These are phyloP conservation scores for Orobanche coerulescens DNA, from an alignment of 257 asterid genomes.

Conservation along the genomic window DNA sequence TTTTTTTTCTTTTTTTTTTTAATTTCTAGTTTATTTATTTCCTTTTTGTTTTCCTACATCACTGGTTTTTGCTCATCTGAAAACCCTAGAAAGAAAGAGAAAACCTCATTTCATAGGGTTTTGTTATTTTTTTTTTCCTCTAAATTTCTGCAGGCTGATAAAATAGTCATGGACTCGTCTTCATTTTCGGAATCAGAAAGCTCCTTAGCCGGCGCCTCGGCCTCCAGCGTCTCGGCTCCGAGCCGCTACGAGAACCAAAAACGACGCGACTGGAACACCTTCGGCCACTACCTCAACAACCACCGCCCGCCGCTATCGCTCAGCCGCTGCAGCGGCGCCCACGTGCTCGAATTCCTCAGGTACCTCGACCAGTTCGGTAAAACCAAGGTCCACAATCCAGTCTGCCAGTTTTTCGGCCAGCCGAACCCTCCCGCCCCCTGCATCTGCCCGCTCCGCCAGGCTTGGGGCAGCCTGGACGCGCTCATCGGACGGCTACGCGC, in stretches of 20 bases:
- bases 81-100: too few species aligned
- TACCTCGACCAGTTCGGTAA: slow-evolving; percentile 44
- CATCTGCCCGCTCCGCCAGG: slow-evolving; percentile 51
- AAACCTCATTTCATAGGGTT: too few species aligned
- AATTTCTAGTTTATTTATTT: too few species aligned
- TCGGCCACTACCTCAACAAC: slow-evolving; percentile 38
- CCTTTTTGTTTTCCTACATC: too few species aligned
- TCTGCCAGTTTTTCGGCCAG: slow-evolving; percentile 40
- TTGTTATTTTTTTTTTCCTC: too few species aligned
- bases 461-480: slow-evolving; percentile 54
- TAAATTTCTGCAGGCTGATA: too few species aligned
- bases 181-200: slow-evolving; percentile 23
- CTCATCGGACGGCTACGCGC: slow-evolving; percentile 43
- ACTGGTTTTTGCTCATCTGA: neutral
- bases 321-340: slow-evolving; percentile 42
- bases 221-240: slow-evolving; percentile 6
- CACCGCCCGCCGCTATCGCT: slow-evolving; percentile 44
- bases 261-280: slow-evolving; percentile 44
- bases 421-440: slow-evolving; percentile 44
- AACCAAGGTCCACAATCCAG: slow-evolving; percentile 33
- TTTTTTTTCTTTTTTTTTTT: neutral
- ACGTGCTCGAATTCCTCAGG: slow-evolving; percentile 40
- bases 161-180: slow-evolving; percentile 15
- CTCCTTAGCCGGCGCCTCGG: slow-evolving; percentile 12
- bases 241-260: slow-evolving; percentile 46